These are phyloP conservation scores for Cytospora piceae DNA, from an alignment of 2,329 filamentous ascomycete species.

Conservation along the genomic window DNA sequence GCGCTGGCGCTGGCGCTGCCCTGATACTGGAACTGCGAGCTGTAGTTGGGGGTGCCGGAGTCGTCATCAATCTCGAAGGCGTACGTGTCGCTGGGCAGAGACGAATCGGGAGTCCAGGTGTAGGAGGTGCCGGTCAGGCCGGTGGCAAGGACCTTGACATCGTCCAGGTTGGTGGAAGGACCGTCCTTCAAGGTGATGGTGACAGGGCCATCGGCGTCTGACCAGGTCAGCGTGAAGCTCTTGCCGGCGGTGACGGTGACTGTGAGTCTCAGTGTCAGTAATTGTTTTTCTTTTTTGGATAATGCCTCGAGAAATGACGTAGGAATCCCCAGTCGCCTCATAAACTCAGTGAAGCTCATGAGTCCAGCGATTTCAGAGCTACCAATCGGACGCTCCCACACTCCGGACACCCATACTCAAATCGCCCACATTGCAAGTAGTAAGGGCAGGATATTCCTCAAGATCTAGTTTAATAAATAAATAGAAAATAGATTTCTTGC, in stretches of 20 bases:
- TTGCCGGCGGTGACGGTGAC: conserved; percentile 41
- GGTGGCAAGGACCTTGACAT: conserved; percentile 40
- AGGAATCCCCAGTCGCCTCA: no score
- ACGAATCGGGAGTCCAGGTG: conserved; percentile 44
- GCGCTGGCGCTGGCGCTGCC: conserved; percentile 35
- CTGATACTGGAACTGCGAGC: conserved; percentile 42
- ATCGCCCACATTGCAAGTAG: not conserved
- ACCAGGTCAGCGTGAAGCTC: conserved; percentile 51
- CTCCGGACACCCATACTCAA: not conserved
- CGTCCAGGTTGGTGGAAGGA: conserved; percentile 40
- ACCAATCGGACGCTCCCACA: not conserved
- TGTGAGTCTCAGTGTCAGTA: conserved; percentile 33
- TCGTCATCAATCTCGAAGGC: conserved; percentile 51
- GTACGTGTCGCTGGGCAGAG: conserved; percentile 46
- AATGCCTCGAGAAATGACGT: not conserved
- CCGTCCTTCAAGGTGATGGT: conserved; percentile 48
- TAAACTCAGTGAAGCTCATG: not conserved
- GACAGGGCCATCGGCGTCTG: conserved; percentile 45
- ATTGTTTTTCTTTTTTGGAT: conserved; percentile 34
- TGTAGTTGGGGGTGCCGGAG: conserved; percentile 48
- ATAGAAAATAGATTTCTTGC: not conserved
- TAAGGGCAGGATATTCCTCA: not conserved
- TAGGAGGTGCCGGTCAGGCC: conserved; percentile 41
- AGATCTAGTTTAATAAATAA: no score
- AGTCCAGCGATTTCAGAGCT: not conserved